Evolutionary conservation across 768 basidiomycete species (phyloP), one percentile per base, ranked within the genome.

Genomic region (Leccinum variicolor): DNA sequence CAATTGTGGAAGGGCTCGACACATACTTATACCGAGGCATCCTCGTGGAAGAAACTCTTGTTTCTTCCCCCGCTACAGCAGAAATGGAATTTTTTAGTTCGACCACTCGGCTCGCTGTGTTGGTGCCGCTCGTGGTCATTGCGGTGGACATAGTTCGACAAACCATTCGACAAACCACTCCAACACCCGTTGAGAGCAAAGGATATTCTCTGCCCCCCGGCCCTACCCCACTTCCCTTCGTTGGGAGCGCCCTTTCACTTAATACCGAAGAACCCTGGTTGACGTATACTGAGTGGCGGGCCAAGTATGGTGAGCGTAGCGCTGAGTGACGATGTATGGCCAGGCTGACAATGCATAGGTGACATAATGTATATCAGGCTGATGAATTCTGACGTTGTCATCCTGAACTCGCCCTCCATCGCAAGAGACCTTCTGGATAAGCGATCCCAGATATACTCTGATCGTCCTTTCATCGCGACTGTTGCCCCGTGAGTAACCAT

Each of bases 371-470:
- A 79, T 13, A 76, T 79, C 55, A 72, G 73, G 21, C 67, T 79
- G 21, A 76, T 79, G 61, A 80, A 78, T 57, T 69, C 73, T 17
- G 68, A 67, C 14, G 69, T 76, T 29, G 64, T 83, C 26, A 64
- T 83, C 39, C 58, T 84, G 41, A 83, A 79, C 63, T 71, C 73
- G 21, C 64, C 66, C 19, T 74, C 75, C 54, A 73, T 69, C 14
- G 77, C 73, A 0, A 62, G 66, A n/a, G 81, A 79, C 46, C 71
- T 84, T 10, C 67, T 84, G 39, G 79, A 80, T 45, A 69, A 70
- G 36, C 75, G 78, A 5, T 77, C 79, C 9, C 6, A 75, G 15
- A 15, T 78, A 29, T 81, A 81, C 58, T 80, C 81, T 14, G 80
- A 36, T 15, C 14, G 14, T 36, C 34, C 34, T 15, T 51, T 34